Percentiles rank a stretch among this genome's conserved stretches.
Conservation (phyloP, 2,329 filamentous ascomycete species). For the Ophiostoma triangulosporum region DNA sequence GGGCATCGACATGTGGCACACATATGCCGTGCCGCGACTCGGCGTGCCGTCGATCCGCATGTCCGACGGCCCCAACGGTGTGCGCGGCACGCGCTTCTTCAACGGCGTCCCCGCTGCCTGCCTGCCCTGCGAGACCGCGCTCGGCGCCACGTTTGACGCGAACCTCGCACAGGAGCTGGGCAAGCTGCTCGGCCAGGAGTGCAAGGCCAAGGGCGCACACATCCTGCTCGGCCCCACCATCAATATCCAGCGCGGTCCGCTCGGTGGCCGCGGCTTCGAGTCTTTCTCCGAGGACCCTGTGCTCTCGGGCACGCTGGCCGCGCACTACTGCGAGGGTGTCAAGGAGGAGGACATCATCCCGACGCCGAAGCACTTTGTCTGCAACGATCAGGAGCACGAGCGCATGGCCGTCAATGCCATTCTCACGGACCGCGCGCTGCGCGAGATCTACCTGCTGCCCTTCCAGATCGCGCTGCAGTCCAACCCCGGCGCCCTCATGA, state of each 20-base stretch:
- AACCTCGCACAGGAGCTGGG: slow-evolving; percentile 49
- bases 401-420: slow-evolving; percentile 23
- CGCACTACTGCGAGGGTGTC: slow-evolving; percentile 23
- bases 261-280: slow-evolving; percentile 28
- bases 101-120: slow-evolving; percentile 30
- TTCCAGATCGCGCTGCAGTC: slow-evolving; percentile 24
- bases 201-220: slow-evolving; percentile 53
- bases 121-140: slow-evolving; percentile 29
- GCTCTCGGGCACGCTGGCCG: slow-evolving; percentile 23
- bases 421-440: slow-evolving; percentile 25
- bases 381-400: slow-evolving; percentile 27
- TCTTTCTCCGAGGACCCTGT: slow-evolving; percentile 26
- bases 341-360: slow-evolving; percentile 23
- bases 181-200: slow-evolving; percentile 51
- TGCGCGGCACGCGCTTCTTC: slow-evolving; percentile 21
- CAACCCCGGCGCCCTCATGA: slow-evolving; percentile 21
- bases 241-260: slow-evolving; percentile 26
- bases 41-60: slow-evolving; percentile 21
- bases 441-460: slow-evolving; percentile 26
- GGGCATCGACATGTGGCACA: slow-evolving; percentile 21
- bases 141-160: slow-evolving; percentile 54
- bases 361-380: slow-evolving; percentile 28
- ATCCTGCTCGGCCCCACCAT: slow-evolving; percentile 50
- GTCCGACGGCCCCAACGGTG: slow-evolving; percentile 23
- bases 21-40: slow-evolving; percentile 17